phyloP scores from a whole-genome alignment of 768 basidiomycete genomes.

The Tulasnella sp. region DNA sequence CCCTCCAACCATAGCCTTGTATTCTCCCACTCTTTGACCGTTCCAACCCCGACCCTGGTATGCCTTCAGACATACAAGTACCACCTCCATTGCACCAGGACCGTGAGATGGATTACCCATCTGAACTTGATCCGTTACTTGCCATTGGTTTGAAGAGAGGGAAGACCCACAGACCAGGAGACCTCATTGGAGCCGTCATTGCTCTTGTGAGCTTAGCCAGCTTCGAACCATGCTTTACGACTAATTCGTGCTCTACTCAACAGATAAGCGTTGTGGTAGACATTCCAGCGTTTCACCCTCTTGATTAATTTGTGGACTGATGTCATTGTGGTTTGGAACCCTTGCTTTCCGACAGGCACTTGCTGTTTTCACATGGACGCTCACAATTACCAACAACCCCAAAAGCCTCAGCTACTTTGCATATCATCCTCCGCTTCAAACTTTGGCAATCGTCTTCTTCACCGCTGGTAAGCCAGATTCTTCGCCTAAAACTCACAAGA shows the following conservation, averaged over 20 bases:
- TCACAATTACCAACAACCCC: slow-evolving; percentile 11
- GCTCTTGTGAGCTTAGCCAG: background rate
- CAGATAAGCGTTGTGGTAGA: background rate
- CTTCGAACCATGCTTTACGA: background rate
- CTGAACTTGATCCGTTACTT: slow-evolving; percentile 1
- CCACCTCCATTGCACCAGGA: background rate
- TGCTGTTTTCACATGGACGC: slow-evolving; percentile 10
- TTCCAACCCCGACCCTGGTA: too few relatives aligned
- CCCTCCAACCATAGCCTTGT: too few relatives aligned
- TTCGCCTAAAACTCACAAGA: too few relatives aligned
- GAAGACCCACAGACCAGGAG: background rate
- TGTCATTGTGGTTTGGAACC: background rate
- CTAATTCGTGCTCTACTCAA: background rate
- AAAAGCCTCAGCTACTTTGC: slow-evolving; percentile 11
- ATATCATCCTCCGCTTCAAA: slow-evolving; percentile 10
- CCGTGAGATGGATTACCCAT: background rate
- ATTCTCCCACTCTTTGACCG: too few relatives aligned
- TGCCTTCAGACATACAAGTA: background rate
- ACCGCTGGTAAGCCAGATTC: background rate
- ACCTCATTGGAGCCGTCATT: background rate
- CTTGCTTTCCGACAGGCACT: too few relatives aligned
- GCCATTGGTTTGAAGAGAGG: background rate
- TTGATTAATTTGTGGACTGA: background rate
- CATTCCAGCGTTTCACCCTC: background rate
- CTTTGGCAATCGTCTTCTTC: slow-evolving; percentile 2